phyloP scores from a whole-genome alignment of 2,329 filamentous ascomycete species.

The Niveomyces coronatus region DNA sequence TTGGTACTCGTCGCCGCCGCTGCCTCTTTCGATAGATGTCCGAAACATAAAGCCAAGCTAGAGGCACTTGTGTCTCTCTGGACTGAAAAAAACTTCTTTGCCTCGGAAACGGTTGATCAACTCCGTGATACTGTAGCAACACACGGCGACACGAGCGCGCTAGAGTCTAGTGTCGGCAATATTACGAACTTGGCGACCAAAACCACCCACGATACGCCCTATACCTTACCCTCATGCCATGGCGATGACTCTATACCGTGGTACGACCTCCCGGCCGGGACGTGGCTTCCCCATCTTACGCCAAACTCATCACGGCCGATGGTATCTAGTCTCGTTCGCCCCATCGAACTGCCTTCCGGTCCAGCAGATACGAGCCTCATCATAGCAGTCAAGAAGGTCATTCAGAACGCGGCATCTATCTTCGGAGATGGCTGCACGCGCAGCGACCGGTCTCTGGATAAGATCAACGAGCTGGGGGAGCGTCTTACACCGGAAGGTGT shows the following conservation, averaged over 20 bases:
- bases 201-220: conserved; percentile 49
- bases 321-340: conserved; percentile 58
- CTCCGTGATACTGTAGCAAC: conserved; percentile 47
- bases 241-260: conserved; percentile 64
- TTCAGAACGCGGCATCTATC: conserved; percentile 35
- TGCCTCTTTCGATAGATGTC: conserved; percentile 46
- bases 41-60: conserved; percentile 58
- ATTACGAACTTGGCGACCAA: conserved; percentile 13
- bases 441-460: conserved; percentile 37
- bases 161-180: conserved; percentile 11
- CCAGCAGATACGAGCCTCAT: conserved; percentile 57
- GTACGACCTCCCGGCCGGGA: conserved; percentile 75
- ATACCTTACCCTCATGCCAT: conserved; percentile 63
- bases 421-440: conserved; percentile 13
- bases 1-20: conserved; percentile 51
- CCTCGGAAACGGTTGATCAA: conserved; percentile 39
- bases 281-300: conserved; percentile 68
- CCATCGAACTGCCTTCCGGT: conserved; percentile 58
- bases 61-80: conserved; percentile 57
- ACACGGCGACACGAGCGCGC: background rate
- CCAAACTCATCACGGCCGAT: conserved; percentile 68
- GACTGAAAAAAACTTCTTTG: conserved; percentile 56
- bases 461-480: conserved; percentile 70
- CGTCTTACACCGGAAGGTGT: conserved; percentile 52
- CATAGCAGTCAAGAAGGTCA: conserved; percentile 57